phyloP scores from a whole-genome alignment of 2,329 filamentous ascomycete species.

The Blastomyces parvus region DNA sequence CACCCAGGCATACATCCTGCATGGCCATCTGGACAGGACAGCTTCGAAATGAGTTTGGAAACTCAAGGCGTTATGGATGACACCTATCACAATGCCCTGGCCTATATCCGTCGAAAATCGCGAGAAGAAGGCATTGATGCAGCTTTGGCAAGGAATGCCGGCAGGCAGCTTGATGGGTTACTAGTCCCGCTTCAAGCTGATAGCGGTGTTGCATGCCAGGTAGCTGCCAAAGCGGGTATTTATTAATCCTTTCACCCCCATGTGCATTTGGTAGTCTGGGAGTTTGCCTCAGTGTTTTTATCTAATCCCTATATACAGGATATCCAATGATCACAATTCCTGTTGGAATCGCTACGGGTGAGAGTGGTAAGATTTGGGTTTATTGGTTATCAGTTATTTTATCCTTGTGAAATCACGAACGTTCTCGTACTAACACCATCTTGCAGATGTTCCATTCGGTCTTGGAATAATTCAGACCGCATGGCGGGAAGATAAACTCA shows the following conservation, averaged over 20 bases:
- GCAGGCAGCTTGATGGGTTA: slow-evolving; percentile 47
- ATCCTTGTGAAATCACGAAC: not conserved
- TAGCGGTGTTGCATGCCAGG: slow-evolving; percentile 8
- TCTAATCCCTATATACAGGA: slow-evolving; percentile 44
- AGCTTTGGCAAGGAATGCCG: slow-evolving; percentile 41
- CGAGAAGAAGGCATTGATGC: slow-evolving; percentile 58
- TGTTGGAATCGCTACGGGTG: slow-evolving; percentile 40
- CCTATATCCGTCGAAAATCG: slow-evolving; percentile 49
- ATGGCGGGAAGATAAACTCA: slow-evolving; percentile 48
- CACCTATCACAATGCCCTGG: slow-evolving; percentile 57
- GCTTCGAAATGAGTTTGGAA: slow-evolving; percentile 54
- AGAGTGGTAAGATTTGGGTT: slow-evolving; percentile 20
- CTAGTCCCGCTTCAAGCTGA: slow-evolving; percentile 57
- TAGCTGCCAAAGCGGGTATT: slow-evolving; percentile 11
- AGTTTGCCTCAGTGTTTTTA: not conserved
- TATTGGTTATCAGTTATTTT: not conserved
- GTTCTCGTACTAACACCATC: not conserved
- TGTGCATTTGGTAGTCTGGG: not conserved
- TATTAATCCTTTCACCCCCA: not conserved
- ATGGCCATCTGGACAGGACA: slow-evolving; percentile 61
- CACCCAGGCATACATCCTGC: slow-evolving; percentile 52
- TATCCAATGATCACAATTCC: slow-evolving; percentile 66
- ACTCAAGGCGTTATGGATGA: slow-evolving; percentile 53
- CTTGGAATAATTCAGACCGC: slow-evolving; percentile 53
- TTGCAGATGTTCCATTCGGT: slow-evolving; percentile 50